These are phyloP conservation scores for Wickerhamiella galacta DNA, from an alignment of 805 yeast species.

Conservation along the genomic window DNA sequence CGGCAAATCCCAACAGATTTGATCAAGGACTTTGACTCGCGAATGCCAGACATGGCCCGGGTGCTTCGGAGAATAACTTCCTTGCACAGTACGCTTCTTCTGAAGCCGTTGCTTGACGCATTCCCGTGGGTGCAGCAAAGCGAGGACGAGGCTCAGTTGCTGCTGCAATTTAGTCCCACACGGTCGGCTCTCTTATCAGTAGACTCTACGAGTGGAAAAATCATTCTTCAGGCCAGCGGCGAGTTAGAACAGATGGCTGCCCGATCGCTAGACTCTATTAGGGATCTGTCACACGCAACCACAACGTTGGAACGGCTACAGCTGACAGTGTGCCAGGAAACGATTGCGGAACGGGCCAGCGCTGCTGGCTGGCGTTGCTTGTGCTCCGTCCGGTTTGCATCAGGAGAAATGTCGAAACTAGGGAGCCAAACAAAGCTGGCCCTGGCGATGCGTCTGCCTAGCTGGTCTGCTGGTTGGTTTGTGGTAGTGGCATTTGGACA, in stretches of 20 bases:
- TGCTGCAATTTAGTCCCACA: constrained; percentile 7
- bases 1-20: constrained; percentile 2
- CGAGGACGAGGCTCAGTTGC: constrained; percentile 1
- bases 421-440: constrained; percentile 13
- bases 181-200: constrained; percentile 18
- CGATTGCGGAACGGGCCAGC: constrained; percentile 33
- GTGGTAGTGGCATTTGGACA: constrained; percentile 21
- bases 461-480: constrained; percentile 27
- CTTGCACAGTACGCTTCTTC: constrained; percentile 8
- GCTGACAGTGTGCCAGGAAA: constrained; percentile 32
- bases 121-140: constrained; percentile 10
- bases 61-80: constrained; percentile 11
- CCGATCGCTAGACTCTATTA: constrained; percentile 10
- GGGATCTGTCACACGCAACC: constrained; percentile 12
- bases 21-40: constrained; percentile 1
- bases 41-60: constrained; percentile 3
- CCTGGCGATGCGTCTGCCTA: constrained; percentile 20
- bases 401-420: constrained; percentile 29
- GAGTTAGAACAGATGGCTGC: constrained; percentile 10
- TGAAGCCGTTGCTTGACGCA: constrained; percentile 5
- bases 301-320: constrained; percentile 30
- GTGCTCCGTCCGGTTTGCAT: constrained; percentile 33
- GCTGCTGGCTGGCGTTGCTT: constrained; percentile 58
- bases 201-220: constrained; percentile 14
- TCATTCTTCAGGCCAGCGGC: constrained; percentile 9